phyloP scores from a whole-genome alignment of 495 filamentous ascomycete genomes.

The Podospora pseudoanserina region DNA sequence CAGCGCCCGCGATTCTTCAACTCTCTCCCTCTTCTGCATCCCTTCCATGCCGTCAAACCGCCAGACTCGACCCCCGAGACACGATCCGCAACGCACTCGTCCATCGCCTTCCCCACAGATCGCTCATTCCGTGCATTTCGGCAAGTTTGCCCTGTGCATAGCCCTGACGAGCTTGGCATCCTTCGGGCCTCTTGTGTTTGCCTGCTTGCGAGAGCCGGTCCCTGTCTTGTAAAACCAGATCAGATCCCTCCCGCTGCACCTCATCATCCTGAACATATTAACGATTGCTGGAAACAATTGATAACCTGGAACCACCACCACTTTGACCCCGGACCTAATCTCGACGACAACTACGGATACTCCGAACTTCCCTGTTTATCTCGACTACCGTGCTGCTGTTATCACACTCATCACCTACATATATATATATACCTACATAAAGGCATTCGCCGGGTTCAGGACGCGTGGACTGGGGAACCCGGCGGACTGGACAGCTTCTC shows the following conservation, averaged over 20 bases:
- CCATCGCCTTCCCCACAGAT: slow-evolving; percentile 20
- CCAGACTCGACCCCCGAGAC: slow-evolving; percentile 39
- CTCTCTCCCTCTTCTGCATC: slow-evolving; percentile 6
- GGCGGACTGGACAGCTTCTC: slow-evolving; percentile 6
- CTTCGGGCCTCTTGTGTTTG: slow-evolving; percentile 20
- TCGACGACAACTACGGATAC: neutral
- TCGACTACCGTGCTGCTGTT: neutral
- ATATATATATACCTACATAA: neutral
- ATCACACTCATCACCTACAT: neutral
- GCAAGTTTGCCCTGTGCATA: slow-evolving; percentile 10
- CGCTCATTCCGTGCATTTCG: slow-evolving; percentile 12
- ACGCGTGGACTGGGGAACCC: slow-evolving; percentile 9
- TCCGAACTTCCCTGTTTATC: neutral
- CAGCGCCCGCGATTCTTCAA: slow-evolving; percentile 9
- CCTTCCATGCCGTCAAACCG: slow-evolving; percentile 18
- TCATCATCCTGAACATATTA: slow-evolving; percentile 13
- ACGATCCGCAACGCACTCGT: slow-evolving; percentile 43
- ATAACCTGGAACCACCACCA: neutral
- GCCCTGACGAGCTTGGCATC: slow-evolving; percentile 15
- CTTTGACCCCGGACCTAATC: neutral
- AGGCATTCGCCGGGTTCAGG: slow-evolving; percentile 11
- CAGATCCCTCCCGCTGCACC: slow-evolving; percentile 12
- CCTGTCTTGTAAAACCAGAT: slow-evolving; percentile 24
- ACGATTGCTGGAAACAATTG: slow-evolving; percentile 13
- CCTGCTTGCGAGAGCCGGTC: slow-evolving; percentile 12